Percentiles rank a stretch among this genome's conserved stretches.
Conservation (phyloP, 176 grass and related monocot genomes). For the Leersia perrieri region DNA sequence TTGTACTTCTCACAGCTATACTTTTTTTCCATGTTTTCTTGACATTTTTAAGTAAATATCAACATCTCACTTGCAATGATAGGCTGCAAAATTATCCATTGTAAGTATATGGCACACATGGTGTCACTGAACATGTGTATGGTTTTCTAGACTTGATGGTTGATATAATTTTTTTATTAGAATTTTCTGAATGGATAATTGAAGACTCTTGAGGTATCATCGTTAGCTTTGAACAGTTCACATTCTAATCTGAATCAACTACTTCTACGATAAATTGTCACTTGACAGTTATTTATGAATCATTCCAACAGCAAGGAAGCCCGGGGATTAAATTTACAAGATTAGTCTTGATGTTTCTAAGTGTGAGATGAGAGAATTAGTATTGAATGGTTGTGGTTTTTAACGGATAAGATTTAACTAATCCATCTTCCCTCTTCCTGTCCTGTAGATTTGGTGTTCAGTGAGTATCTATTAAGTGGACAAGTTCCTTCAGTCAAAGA, state of each 20-base stretch:
- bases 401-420: neutral
- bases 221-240: neutral
- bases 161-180: too few relatives aligned
- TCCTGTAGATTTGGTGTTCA: constrained; percentile 78
- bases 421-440: neutral
- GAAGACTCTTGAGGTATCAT: neutral
- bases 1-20: neutral
- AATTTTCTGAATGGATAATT: neutral
- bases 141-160: neutral
- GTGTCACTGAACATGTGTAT: neutral
- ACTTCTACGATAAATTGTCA: neutral
- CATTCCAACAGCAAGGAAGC: too few relatives aligned
- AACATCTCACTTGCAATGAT: neutral
- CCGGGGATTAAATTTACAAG: too few relatives aligned
- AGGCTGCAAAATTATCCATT: neutral
- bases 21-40: neutral
- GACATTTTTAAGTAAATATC: neutral
- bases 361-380: neutral
- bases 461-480: constrained; percentile 91
- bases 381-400: neutral
- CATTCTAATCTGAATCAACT: neutral
- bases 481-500: constrained; percentile 89
- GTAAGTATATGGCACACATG: neutral
- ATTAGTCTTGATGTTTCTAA: neutral
- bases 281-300: too few relatives aligned